Evolutionary conservation across 108 stramenopile species (phyloP).

Genomic region (Seminavis robusta): DNA sequence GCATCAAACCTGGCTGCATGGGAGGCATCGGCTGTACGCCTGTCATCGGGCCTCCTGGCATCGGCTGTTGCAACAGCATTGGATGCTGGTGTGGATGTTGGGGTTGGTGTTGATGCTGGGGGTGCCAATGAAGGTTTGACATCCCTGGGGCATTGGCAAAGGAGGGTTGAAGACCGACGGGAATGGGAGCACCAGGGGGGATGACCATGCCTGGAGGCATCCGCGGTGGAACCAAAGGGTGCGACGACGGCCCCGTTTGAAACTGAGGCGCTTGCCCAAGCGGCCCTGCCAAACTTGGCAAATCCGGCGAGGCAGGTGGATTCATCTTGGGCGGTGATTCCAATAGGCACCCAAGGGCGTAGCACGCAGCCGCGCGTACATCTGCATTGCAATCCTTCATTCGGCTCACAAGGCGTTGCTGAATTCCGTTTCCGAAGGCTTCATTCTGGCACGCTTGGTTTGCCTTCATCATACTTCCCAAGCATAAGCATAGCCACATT

Average conservation of each 20-base stretch:
- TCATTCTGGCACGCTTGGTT: conserved; percentile 62
- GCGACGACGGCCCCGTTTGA: conserved; percentile 11
- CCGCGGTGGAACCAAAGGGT: conserved; percentile 17
- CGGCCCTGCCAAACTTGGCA: not conserved
- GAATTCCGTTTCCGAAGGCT: conserved; percentile 50
- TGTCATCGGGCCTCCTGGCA: conserved; percentile 6
- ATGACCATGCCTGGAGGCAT: too few relatives aligned
- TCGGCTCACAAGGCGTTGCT: conserved; percentile 56
- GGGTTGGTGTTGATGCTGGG: not conserved
- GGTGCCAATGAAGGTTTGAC: too few relatives aligned
- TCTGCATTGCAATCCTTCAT: conserved; percentile 58
- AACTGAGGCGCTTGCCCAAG: conserved; percentile 8
- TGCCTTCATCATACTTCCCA: conserved; percentile 73
- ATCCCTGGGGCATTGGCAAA: too few relatives aligned
- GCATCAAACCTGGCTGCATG: not conserved
- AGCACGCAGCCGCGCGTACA: conserved; percentile 85
- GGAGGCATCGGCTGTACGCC: conserved; percentile 5
- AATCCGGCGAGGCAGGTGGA: not conserved
- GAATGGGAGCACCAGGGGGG: too few relatives aligned
- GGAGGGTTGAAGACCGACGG: too few relatives aligned
- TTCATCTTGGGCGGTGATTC: conserved; percentile 16
- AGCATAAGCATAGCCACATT: conserved; percentile 83
- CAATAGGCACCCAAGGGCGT: conserved; percentile 81
- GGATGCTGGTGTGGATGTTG: too few relatives aligned
- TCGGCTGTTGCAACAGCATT: too few relatives aligned